Percentiles rank a stretch among this genome's conserved stretches.
phyloP scores from a whole-genome alignment of 2,329 filamentous ascomycete species.

The Ophiostoma tasmaniense region DNA sequence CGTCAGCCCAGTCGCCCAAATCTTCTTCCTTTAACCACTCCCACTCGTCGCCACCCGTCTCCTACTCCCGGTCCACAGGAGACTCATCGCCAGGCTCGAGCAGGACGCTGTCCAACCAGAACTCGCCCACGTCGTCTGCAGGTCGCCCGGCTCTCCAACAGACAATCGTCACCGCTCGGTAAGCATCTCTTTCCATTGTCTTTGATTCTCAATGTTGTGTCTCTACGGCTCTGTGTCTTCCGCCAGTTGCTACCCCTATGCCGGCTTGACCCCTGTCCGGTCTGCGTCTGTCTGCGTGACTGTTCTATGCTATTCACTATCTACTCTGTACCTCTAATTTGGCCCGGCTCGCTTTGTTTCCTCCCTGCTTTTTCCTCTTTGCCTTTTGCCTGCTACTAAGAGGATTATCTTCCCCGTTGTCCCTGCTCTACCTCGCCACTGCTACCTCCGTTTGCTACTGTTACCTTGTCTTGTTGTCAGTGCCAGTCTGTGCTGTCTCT shows the following conservation, averaged over 20 bases:
- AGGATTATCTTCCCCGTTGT: not conserved
- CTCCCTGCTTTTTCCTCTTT: conserved; percentile 7
- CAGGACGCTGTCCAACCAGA: not conserved
- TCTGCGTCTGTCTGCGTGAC: conserved; percentile 4
- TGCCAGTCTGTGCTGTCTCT: not conserved
- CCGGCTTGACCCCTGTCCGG: conserved; percentile 15
- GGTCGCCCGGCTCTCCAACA: conserved; percentile 17
- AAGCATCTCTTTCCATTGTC: conserved; percentile 13
- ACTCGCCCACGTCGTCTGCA: conserved; percentile 15
- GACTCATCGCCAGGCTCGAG: conserved; percentile 3
- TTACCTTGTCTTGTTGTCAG: not conserved
- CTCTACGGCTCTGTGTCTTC: not conserved
- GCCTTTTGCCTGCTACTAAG: not conserved
- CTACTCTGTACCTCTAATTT: not conserved
- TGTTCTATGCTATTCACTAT: not conserved
- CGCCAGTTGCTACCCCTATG: not conserved
- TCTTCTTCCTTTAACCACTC: conserved; percentile 9
- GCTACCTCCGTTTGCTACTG: not conserved
- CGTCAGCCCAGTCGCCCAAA: not conserved
- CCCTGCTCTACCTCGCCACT: not conserved
- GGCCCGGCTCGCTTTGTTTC: conserved; percentile 3
- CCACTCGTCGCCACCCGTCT: conserved; percentile 5
- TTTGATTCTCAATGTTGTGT: not conserved
- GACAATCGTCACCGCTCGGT: conserved; percentile 21
- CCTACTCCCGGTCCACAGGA: conserved; percentile 10